Evolutionary conservation across 176 grass and related monocot species (phyloP).

Genomic region (Bonia amplexicaulis): DNA sequence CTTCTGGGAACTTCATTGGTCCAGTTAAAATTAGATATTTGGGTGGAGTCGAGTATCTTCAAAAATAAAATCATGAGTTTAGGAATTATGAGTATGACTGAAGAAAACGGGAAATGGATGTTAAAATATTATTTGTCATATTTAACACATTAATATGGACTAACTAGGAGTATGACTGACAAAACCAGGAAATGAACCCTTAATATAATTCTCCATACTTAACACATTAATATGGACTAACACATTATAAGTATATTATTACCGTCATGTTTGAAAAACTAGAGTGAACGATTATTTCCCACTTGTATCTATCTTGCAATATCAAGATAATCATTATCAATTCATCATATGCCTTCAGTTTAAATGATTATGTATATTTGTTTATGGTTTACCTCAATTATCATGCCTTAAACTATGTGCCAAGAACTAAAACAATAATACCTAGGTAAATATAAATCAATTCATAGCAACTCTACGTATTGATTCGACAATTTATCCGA

Average conservation of each 20-base stretch:
- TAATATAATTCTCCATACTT: not conserved
- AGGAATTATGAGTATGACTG: not conserved
- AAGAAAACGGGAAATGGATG: not conserved
- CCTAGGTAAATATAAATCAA: not conserved
- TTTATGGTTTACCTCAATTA: not conserved
- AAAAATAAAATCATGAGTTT: not conserved
- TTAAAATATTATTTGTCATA: not conserved
- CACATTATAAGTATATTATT: not conserved
- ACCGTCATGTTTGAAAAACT: not conserved
- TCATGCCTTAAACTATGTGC: not conserved
- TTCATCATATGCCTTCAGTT: not conserved
- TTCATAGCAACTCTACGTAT: not conserved
- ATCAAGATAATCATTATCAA: not conserved
- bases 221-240: not conserved
- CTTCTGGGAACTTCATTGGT: too few species aligned
- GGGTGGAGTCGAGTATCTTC: not conserved
- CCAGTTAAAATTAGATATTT: too few species aligned
- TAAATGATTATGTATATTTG: not conserved
- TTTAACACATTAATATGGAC: not conserved
- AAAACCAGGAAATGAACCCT: not conserved
- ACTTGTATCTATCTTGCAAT: not conserved
- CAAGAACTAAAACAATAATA: not conserved
- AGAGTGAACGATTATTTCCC: not conserved
- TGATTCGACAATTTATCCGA: not conserved
- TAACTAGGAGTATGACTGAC: not conserved